Base-by-base conservation (phyloP, 148 eudicot species). In the Diospyros lotus region DNA sequence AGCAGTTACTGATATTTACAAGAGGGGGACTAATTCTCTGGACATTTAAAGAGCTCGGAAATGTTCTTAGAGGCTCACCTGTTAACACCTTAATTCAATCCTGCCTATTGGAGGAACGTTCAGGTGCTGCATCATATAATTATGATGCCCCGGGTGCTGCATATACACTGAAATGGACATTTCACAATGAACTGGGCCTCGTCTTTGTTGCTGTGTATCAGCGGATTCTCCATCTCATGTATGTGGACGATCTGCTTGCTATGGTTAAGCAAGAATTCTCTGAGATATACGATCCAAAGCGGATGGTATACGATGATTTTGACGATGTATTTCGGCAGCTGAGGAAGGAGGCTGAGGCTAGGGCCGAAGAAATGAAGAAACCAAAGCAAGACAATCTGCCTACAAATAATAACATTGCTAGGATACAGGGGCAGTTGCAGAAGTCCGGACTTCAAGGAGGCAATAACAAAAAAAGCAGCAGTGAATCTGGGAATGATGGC, bases 141-240 rank as follows among this genome's bases (percentile, higher is more conserved):
- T 91, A 91, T 66, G 97, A 91, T 65, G 92, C 84, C 2, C 83
- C 94, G 4, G 97, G 97, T 48, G 92, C 88, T 62, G 71, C 89
- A 9, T 93, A 93, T 77, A 89, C 98, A 0, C 88, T 94, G 9
- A 94, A 91, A 73, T 94, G 98, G 98, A 90, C 97, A 9, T 94
- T 91, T 67, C 95, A 94, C 71, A 94, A 94, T 72, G 97, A 91
- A 45, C 86, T 94, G 43, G 96, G 94, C n/a, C 88, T 94, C 44
- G 98, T 94, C 2, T 94, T 94, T 77, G 98, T 94, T 68, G 98
- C 98, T 58, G 94, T 91, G 62, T 94, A 91, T 85, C 97, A 90
- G 79, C 78, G 84, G 75, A 90, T 94, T 74, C 86, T 90, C 17
- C 93, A 89, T 78, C 87, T 91, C 79, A 54, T 94, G 65, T 94